These are phyloP conservation scores for Aspergillus indologenus DNA, from an alignment of 495 filamentous ascomycete species.

Conservation along the genomic window DNA sequence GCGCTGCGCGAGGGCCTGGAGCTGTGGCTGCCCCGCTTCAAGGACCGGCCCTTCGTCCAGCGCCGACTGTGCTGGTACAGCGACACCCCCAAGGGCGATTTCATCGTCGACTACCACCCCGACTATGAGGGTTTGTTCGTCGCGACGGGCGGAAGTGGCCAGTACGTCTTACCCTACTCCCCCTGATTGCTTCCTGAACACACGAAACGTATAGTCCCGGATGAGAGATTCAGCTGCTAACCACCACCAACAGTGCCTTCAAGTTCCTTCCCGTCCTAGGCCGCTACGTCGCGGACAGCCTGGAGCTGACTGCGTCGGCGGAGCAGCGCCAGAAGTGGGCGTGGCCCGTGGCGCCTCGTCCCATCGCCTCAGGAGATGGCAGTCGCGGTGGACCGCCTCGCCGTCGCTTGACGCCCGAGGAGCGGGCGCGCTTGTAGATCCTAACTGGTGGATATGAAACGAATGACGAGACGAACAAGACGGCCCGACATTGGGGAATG, in stretches of 20 bases:
- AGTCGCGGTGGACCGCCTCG: neutral
- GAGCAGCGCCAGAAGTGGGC: neutral
- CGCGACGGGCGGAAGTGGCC: constrained; percentile 81
- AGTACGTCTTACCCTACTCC: too few species aligned
- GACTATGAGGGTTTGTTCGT: constrained; percentile 65
- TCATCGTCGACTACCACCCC: constrained; percentile 76
- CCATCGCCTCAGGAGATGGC: neutral
- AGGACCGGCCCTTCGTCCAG: constrained; percentile 58
- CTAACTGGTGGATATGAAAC: neutral
- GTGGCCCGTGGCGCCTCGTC: neutral
- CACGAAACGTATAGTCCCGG: too few species aligned
- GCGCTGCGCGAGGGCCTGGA: constrained; percentile 60
- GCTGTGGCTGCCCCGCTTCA: constrained; percentile 60
- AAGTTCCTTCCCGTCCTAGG: constrained; percentile 81
- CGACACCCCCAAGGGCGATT: constrained; percentile 79
- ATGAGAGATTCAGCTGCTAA: neutral
- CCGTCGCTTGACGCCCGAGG: neutral
- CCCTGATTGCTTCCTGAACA: too few species aligned
- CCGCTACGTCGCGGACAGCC: constrained; percentile 57
- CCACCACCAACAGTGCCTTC: constrained; percentile 43
- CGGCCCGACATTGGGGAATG: neutral
- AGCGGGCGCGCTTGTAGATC: neutral
- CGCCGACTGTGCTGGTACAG: constrained; percentile 89
- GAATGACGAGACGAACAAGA: neutral
- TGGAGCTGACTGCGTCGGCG: constrained; percentile 29